These are phyloP conservation scores for Meredithiella fracta DNA, from an alignment of 2,329 filamentous ascomycete species.

Conservation along the genomic window DNA sequence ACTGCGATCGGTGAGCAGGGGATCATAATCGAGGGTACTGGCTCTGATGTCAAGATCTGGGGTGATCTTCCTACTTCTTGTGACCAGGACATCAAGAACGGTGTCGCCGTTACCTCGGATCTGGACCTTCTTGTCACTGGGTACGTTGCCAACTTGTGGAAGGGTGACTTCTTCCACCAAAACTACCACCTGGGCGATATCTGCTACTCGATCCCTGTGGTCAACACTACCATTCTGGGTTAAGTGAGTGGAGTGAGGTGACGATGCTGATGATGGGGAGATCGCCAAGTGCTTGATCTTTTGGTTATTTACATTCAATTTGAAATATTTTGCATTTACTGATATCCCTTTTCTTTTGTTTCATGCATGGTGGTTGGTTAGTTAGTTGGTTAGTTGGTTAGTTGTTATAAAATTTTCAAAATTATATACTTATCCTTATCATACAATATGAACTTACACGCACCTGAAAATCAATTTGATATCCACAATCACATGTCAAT, in stretches of 20 bases:
- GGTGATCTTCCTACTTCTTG: conserved; percentile 1
- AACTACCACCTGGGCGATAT: neutral
- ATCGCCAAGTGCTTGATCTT: neutral
- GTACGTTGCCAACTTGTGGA: conserved; percentile 1
- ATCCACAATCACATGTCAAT: neutral
- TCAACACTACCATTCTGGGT: conserved; percentile 4
- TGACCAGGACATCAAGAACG: neutral
- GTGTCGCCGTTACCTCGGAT: neutral
- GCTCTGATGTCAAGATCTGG: conserved; percentile 1
- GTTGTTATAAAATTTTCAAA: neutral
- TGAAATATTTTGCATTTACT: neutral
- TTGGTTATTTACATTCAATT: neutral
- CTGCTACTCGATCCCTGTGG: conserved; percentile 1
- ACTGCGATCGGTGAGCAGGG: conserved; percentile 2
- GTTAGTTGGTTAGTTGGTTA: neutral
- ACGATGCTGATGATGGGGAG: neutral
- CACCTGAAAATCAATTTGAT: neutral
- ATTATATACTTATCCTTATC: neutral
- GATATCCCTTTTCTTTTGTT: neutral
- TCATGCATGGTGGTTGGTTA: neutral
- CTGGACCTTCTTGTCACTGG: neutral
- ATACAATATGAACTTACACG: neutral
- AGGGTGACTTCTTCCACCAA: neutral
- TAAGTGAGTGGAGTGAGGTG: neutral
- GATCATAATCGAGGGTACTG: conserved; percentile 1